phyloP scores from a whole-genome alignment of 1,139 yeast species.

The Meyerozyma carpophila region DNA sequence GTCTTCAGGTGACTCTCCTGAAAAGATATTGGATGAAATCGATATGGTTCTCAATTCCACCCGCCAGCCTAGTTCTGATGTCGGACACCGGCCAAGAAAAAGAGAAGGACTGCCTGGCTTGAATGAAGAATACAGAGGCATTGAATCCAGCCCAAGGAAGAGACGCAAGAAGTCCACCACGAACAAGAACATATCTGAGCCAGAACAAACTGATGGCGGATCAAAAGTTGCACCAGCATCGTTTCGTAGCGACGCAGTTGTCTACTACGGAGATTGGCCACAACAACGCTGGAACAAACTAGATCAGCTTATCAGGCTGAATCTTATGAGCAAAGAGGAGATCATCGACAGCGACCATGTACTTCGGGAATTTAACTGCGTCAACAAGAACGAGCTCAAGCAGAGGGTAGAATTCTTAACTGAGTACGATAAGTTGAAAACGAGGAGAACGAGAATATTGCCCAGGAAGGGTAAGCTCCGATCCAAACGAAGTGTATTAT shows the following conservation, averaged over 20 bases:
- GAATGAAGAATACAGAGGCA: not conserved
- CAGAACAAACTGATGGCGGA: not conserved
- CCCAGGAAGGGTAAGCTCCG: not conserved
- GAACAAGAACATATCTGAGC: not conserved
- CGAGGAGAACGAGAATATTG: not conserved
- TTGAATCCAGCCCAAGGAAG: not conserved
- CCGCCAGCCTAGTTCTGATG: not conserved
- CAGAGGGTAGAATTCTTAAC: conserved; percentile 8
- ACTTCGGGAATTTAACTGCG: conserved; percentile 7
- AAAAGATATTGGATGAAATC: conserved; percentile 17
- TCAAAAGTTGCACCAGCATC: not conserved
- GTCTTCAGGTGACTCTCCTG: conserved; percentile 11
- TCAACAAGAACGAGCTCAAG: conserved; percentile 7
- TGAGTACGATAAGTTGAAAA: not conserved
- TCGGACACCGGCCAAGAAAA: not conserved
- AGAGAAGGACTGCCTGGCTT: not conserved
- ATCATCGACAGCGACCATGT: conserved; percentile 7
- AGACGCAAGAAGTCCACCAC: not conserved
- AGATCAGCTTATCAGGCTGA: conserved; percentile 7
- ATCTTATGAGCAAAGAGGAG: conserved; percentile 6
- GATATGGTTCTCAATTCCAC: conserved; percentile 9
- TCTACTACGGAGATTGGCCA: conserved; percentile 7
- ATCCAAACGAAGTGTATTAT: not conserved
- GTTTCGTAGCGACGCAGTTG: not conserved
- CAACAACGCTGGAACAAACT: conserved; percentile 9